These are phyloP conservation scores for Hypoxylon rubiginosum DNA, from an alignment of 2,329 filamentous ascomycete species.

Conservation along the genomic window DNA sequence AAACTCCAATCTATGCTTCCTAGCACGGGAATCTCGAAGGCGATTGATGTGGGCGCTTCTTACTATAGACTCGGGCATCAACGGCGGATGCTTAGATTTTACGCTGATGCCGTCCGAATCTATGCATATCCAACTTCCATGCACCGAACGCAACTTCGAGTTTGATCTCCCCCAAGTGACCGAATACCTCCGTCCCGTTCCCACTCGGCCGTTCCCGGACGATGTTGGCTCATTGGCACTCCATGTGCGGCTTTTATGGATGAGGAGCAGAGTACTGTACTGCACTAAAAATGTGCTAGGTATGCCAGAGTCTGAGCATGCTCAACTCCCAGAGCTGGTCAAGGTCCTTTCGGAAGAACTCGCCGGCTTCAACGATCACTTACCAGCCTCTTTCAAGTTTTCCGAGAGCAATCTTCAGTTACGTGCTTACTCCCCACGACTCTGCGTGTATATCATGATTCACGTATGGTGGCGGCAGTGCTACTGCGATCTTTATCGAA, in stretches of 20 bases:
- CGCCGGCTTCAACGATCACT: conserved; percentile 64
- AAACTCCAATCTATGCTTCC: conserved; percentile 60
- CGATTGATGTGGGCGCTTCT: conserved; percentile 63
- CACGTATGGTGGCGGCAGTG: conserved; percentile 72
- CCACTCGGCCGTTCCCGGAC: conserved; percentile 62
- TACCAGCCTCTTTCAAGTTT: conserved; percentile 69
- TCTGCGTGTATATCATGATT: conserved; percentile 72
- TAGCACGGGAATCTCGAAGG: conserved; percentile 51
- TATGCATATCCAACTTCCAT: conserved; percentile 63
- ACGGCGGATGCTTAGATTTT: conserved; percentile 62
- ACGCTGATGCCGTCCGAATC: conserved; percentile 60
- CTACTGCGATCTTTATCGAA: conserved; percentile 68
- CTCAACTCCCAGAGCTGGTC: conserved; percentile 61
- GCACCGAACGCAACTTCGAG: conserved; percentile 66
- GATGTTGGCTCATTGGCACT: conserved; percentile 69
- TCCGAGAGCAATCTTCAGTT: conserved; percentile 69
- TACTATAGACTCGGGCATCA: conserved; percentile 63
- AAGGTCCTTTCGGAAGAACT: conserved; percentile 62
- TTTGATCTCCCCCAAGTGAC: conserved; percentile 69
- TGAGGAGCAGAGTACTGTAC: conserved; percentile 67
- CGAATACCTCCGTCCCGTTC: conserved; percentile 60
- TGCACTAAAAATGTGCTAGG: conserved; percentile 62
- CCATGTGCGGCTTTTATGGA: conserved; percentile 68
- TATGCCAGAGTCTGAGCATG: conserved; percentile 60
- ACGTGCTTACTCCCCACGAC: conserved; percentile 68